Percentiles rank a stretch among this genome's conserved stretches.
phyloP scores from a whole-genome alignment of 202 grass and related monocot genomes.

The Zizania palustris region DNA sequence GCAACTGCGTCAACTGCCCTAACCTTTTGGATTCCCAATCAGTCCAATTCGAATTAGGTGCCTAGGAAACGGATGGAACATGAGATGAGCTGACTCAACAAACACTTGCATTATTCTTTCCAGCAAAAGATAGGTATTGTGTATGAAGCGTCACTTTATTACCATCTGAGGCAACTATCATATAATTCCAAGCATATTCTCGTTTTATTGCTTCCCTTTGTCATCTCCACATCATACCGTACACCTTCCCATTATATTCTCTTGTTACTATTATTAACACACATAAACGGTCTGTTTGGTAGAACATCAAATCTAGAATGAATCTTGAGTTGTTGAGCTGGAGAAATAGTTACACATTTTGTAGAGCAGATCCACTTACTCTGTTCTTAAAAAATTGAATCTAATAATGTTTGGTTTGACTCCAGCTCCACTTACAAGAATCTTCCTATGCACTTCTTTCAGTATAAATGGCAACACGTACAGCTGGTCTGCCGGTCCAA shows the following conservation, averaged over 20 bases:
- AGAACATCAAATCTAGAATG: too few relatives aligned
- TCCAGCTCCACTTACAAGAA: not conserved
- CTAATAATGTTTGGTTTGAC: too few relatives aligned
- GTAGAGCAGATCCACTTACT: too few relatives aligned
- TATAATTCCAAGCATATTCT: slow-evolving; percentile 13
- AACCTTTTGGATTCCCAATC: slow-evolving; percentile 86
- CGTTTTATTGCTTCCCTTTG: slow-evolving; percentile 9
- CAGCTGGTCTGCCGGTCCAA: not conserved
- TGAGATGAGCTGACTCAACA: slow-evolving; percentile 27
- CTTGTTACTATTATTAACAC: not conserved
- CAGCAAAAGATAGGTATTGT: slow-evolving; percentile 27
- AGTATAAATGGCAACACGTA: not conserved
- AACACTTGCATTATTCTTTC: slow-evolving; percentile 25
- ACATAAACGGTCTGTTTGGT: not conserved
- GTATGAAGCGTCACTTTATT: slow-evolving; percentile 35
- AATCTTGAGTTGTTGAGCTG: too few relatives aligned
- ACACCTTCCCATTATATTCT: not conserved
- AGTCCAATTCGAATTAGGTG: slow-evolving; percentile 39
- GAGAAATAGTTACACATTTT: too few relatives aligned
- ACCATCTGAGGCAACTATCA: slow-evolving; percentile 17
- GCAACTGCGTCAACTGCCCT: slow-evolving; percentile 82
- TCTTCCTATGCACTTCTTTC: not conserved
- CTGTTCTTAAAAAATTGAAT: too few relatives aligned
- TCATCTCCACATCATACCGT: not conserved
- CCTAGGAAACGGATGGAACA: not conserved